phyloP scores from a whole-genome alignment of 331 rosid genomes.

The Rhamnella rubrinervis region DNA sequence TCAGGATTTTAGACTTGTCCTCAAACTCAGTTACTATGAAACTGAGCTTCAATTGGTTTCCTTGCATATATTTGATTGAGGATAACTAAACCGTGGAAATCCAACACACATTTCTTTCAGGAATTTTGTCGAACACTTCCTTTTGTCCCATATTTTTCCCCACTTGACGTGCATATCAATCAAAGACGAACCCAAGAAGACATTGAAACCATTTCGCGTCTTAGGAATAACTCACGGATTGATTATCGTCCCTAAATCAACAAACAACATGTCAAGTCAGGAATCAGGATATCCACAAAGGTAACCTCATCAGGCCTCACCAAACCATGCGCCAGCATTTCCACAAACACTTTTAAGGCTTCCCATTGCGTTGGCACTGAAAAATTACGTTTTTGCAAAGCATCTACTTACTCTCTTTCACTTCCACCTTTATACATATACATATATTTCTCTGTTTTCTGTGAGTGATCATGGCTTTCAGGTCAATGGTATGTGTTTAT shows the following conservation, averaged over 20 bases:
- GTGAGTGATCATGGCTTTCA: slow-evolving; percentile 40
- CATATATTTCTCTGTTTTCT: background rate
- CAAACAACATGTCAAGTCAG: slow-evolving; percentile 14
- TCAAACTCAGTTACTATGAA: background rate
- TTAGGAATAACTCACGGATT: slow-evolving; percentile 15
- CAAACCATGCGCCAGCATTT: slow-evolving; percentile 8
- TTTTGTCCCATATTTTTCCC: slow-evolving; percentile 3
- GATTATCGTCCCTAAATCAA: slow-evolving; percentile 11
- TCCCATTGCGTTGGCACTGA: background rate
- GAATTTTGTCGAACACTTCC: slow-evolving; percentile 19
- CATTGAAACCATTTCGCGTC: background rate
- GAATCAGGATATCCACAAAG: slow-evolving; percentile 13
- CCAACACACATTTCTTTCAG: slow-evolving; percentile 22
- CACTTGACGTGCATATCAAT: slow-evolving; percentile 22
- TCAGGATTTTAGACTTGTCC: background rate
- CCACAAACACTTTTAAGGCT: slow-evolving; percentile 19
- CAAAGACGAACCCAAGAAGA: slow-evolving; percentile 20
- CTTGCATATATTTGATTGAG: slow-evolving; percentile 12
- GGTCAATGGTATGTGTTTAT: slow-evolving; percentile 38
- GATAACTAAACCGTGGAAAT: slow-evolving; percentile 19
- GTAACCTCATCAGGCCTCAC: slow-evolving; percentile 14
- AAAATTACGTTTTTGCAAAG: background rate
- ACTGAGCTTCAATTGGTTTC: background rate
- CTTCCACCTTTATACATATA: too few species aligned
- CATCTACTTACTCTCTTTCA: too few species aligned